Evolutionary conservation across 306 rosid species (phyloP), one percentile per base, ranked within the genome.

Genomic region (Adenanthera pavonina): DNA sequence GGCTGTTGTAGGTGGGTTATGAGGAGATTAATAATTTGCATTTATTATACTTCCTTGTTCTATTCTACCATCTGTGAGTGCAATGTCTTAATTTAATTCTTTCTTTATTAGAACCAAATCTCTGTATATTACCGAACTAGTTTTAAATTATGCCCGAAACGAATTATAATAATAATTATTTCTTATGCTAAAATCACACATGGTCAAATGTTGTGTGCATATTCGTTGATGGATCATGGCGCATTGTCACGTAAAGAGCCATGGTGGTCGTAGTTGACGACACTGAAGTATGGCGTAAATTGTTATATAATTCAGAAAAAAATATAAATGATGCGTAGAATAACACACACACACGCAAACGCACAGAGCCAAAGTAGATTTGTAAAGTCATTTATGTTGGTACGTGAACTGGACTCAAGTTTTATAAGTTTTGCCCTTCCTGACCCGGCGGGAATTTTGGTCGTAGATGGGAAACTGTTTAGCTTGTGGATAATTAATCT

Each of bases 31-130:
- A 1, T 61, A n/a, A 15, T 47, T 62, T n/a, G 56, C 81, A 59
- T 82, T 76, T 80, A 15, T 16, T 51, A 56, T 40, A 30, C 10
- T 7, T 74, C 36, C 6, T 53, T n/a, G 66, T n/a, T n/a, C n/a
- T n/a, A n/a, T 20, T 17, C 51, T 53, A 5, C 9, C 33, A 36
- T 53, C 19, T 15, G 44, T 8, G 8, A 35, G n/a, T 35, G 33
- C 19, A 5, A 41, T 7, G 19, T 20, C 19, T 25, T 5, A 8
- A 11, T 51, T 14, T 35, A 52, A 17, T 35, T 74, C 14, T n/a
- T 51, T 17, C 62, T 36, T 4, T 36, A n/a, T 73, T 73, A 49
- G 65, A 73, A 53, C 30, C 4, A 4, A 33, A 53, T 53, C 17
- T 47, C 54, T 35, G 49, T 35, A 74, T 36, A 7, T 53, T 73